Base-by-base conservation (phyloP, 192 early-diverging fungal species). In the Bifiguratus adelaidae region DNA sequence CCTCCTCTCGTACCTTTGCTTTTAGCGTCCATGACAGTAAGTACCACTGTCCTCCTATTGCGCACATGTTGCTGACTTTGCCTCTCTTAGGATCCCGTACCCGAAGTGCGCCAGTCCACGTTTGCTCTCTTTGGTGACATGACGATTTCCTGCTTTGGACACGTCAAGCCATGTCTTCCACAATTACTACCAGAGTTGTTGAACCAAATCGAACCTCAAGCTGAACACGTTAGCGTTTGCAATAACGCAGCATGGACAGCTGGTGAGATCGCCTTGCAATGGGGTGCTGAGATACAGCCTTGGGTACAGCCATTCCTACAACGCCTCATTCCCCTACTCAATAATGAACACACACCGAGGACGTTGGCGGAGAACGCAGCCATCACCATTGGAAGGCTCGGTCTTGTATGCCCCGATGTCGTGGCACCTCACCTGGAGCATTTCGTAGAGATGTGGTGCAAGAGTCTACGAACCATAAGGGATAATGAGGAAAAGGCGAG, bases 221-320 rank as follows among this genome's bases (percentile, higher is more conserved):
- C 79, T 29, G 87, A 88, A 41, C 71, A 63, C 56, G 68, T 90
- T 15, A 88, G 86, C 23, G 92, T 93, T 25, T 91, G 87, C 70
- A 99, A 99, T 64, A 99, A 99, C 55, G 97, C 95, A 12, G 79
- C 89, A 13, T 99, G 97, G 97, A 86, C 95, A 13, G 86, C 81
- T 9, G 97, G 95, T 37, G 97, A 99, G 75, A 89, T 99, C 60
- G 83, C 93, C 18, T 61, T 97, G 20, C 81, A 96, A 67, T 72
- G 66, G 11, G 85, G 73, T 66, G 58, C 68, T 11, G 89, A 85
- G 19, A 91, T 97, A 70, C 63, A 73, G 52, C 73, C 68, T n/a
- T 97, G 83, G 69, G 76, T 90, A 20, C 62, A 73, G 22, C 82
- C 82, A 13, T 58, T 97, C 37, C 69, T 99, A 26, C 74, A 84